Evolutionary conservation across 2,329 filamentous ascomycete genomes (phyloP).

Genomic region (Arthrinium phaeospermum): DNA sequence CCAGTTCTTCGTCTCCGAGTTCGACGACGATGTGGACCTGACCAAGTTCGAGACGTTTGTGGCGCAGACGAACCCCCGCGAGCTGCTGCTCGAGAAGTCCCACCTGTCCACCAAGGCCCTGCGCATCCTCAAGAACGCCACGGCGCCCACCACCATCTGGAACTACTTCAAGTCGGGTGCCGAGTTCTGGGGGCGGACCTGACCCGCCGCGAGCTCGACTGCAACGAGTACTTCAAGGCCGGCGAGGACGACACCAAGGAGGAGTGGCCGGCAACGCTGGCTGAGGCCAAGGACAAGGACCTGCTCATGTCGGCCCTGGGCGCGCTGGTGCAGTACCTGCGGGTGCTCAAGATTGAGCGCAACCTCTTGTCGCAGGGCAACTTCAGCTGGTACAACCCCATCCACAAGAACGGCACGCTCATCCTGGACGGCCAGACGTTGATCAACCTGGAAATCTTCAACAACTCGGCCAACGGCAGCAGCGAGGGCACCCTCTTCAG

Average conservation of each 20-base stretch:
- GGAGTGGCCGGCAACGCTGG: conserved; percentile 77
- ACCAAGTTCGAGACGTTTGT: conserved; percentile 98
- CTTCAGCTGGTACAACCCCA: conserved; percentile 91
- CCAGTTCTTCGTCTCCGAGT: conserved; percentile 92
- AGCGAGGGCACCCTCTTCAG: conserved; percentile 86
- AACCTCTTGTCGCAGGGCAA: conserved; percentile 88
- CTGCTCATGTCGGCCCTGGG: conserved; percentile 89
- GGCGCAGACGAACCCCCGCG: conserved; percentile 87
- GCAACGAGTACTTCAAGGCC: conserved; percentile 76
- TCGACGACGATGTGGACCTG: conserved; percentile 88
- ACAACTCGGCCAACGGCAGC: conserved; percentile 88
- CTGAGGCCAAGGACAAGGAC: conserved; percentile 77
- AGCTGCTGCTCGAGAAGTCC: conserved; percentile 88
- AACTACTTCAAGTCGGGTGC: conserved; percentile 85
- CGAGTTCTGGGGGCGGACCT: conserved; percentile 93
- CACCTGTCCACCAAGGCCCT: conserved; percentile 85
- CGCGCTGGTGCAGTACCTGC: conserved; percentile 85
- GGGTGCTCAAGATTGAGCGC: conserved; percentile 84
- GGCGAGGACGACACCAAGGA: conserved; percentile 69
- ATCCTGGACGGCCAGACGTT: conserved; percentile 95
- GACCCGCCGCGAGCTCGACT: conserved; percentile 80
- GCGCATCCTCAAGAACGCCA: conserved; percentile 96
- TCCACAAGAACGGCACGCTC: conserved; percentile 86
- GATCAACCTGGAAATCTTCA: conserved; percentile 97
- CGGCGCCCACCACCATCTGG: conserved; percentile 90